phyloP scores from a whole-genome alignment of 2,329 filamentous ascomycete genomes.

The Pseudocercospora ulei region DNA sequence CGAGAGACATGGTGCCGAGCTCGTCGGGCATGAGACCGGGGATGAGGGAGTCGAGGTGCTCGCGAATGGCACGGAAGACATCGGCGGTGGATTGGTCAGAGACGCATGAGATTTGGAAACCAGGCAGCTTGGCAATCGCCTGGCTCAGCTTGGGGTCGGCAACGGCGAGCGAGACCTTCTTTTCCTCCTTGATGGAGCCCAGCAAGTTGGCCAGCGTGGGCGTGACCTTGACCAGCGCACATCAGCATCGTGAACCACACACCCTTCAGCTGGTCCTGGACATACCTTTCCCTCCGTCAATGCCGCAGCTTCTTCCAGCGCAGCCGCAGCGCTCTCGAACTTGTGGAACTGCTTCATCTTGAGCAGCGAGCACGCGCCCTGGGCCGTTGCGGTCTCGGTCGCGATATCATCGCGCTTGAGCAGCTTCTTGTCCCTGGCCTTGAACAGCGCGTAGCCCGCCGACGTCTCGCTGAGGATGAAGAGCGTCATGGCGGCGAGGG shows the following conservation, averaged over 20 bases:
- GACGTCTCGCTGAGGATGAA: conserved; percentile 91
- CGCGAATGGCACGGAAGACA: conserved; percentile 86
- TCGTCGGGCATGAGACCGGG: conserved; percentile 77
- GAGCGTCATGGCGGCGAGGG: conserved; percentile 38
- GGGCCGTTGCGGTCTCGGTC: conserved; percentile 64
- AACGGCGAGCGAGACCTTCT: conserved; percentile 89
- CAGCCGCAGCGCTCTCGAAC: conserved; percentile 85
- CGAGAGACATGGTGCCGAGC: conserved; percentile 86
- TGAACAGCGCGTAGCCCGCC: conserved; percentile 95
- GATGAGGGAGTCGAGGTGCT: conserved; percentile 80
- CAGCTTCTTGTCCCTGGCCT: conserved; percentile 97
- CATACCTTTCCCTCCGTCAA: conserved; percentile 73
- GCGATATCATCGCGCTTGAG: conserved; percentile 75
- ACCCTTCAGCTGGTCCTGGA: background rate
- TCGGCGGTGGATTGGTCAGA: conserved; percentile 75
- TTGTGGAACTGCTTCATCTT: conserved; percentile 97
- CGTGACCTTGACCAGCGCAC: conserved; percentile 51
- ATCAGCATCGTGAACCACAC: conserved; percentile 3
- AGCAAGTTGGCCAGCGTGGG: conserved; percentile 73
- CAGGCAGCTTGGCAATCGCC: conserved; percentile 83
- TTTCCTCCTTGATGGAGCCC: conserved; percentile 88
- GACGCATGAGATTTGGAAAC: conserved; percentile 73
- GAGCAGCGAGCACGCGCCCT: conserved; percentile 79
- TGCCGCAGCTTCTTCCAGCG: conserved; percentile 79
- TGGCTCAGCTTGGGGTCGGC: conserved; percentile 85